Evolutionary conservation across 2,329 filamentous ascomycete species (phyloP).

Genomic region (Monosporascus sp.): DNA sequence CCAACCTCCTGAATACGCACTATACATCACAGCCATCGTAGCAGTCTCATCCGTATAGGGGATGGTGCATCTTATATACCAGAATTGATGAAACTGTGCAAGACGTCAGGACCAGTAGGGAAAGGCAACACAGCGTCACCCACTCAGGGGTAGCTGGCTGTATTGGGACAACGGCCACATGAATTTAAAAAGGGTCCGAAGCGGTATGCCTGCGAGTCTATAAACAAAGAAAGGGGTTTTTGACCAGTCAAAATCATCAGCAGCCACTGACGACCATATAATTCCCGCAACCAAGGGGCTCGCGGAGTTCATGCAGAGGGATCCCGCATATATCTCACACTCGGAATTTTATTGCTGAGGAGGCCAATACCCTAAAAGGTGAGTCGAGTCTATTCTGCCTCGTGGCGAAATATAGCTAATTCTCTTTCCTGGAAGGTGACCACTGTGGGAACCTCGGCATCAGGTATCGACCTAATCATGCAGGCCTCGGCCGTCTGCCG

Average conservation of each 20-base stretch:
- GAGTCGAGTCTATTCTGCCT: background rate
- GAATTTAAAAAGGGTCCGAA: no score
- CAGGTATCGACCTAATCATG: slow-evolving; percentile 63
- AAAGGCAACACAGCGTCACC: no score
- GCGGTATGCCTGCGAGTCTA: no score
- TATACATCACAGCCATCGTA: no score
- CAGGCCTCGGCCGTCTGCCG: slow-evolving; percentile 55
- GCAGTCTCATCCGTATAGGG: no score
- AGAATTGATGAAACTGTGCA: no score
- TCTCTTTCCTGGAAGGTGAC: slow-evolving; percentile 45
- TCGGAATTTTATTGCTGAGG: slow-evolving; percentile 63
- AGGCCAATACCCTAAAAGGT: slow-evolving; percentile 29
- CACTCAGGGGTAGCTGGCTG: no score
- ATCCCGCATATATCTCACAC: slow-evolving; percentile 50
- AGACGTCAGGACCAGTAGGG: no score
- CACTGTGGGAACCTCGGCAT: slow-evolving; percentile 67
- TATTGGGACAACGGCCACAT: no score
- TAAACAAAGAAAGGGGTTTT: slow-evolving; percentile 31
- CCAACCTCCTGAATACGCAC: no score
- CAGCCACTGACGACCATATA: slow-evolving; percentile 58
- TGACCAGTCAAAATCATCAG: slow-evolving; percentile 58
- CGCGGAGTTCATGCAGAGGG: slow-evolving; percentile 42
- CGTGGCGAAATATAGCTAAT: background rate
- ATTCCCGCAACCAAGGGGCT: slow-evolving; percentile 55
- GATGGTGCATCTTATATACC: no score